phyloP scores from a whole-genome alignment of 2,329 filamentous ascomycete species.

The Niveomyces coronatus region DNA sequence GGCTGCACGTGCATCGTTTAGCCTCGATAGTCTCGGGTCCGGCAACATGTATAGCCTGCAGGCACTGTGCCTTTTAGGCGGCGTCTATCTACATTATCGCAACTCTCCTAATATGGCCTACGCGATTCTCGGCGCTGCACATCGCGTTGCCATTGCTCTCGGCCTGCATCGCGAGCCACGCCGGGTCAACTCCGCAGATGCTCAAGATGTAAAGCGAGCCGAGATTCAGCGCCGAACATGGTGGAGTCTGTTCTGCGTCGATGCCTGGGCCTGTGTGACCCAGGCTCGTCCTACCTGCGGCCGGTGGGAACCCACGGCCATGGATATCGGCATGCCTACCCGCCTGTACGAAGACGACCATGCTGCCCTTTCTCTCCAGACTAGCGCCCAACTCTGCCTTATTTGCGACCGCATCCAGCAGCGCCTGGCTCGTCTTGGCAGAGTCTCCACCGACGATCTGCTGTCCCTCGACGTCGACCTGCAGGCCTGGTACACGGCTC shows the following conservation, averaged over 20 bases:
- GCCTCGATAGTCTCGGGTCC: slow-evolving; percentile 43
- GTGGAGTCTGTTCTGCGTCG: slow-evolving; percentile 66
- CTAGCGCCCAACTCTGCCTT: slow-evolving; percentile 20
- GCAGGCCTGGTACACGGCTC: slow-evolving; percentile 16
- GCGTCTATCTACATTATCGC: slow-evolving; percentile 69
- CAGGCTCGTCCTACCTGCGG: slow-evolving; percentile 48
- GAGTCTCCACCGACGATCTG: slow-evolving; percentile 17
- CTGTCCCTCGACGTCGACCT: slow-evolving; percentile 19
- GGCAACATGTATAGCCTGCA: slow-evolving; percentile 66
- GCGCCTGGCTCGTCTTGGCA: slow-evolving; percentile 19
- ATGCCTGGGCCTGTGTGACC: slow-evolving; percentile 64
- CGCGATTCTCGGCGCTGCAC: slow-evolving; percentile 58
- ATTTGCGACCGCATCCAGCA: slow-evolving; percentile 21
- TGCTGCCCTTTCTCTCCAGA: slow-evolving; percentile 16
- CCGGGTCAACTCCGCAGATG: slow-evolving; percentile 20
- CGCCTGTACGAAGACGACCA: slow-evolving; percentile 16
- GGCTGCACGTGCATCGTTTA: slow-evolving; percentile 41
- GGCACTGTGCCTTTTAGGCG: slow-evolving; percentile 59
- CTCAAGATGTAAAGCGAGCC: slow-evolving; percentile 27
- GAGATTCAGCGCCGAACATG: slow-evolving; percentile 59
- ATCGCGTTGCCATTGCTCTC: slow-evolving; percentile 64
- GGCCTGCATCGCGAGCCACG: slow-evolving; percentile 55
- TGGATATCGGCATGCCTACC: slow-evolving; percentile 19
- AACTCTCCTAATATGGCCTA: slow-evolving; percentile 71
- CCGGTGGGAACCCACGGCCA: slow-evolving; percentile 20